Evolutionary conservation across 192 early-diverging fungal species (phyloP), one percentile per base, ranked within the genome.

Genomic region (Tieghemiomyces parasiticus): DNA sequence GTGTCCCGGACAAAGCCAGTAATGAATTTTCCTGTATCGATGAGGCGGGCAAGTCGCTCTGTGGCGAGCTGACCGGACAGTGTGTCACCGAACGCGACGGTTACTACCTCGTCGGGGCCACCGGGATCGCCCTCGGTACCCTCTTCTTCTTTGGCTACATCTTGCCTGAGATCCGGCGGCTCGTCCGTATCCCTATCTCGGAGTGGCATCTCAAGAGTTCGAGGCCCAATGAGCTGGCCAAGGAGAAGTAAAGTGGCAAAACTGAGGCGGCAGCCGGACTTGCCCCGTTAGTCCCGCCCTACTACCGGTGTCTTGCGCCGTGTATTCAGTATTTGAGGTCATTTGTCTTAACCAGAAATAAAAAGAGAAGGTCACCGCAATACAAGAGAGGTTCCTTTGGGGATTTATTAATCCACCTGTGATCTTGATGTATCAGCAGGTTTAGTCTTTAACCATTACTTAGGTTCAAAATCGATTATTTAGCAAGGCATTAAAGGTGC

Each of bases 51-150:
- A 84, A 83, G 56, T 44, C 66, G 6, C 58, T 71, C 10, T 96
- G 93, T 65, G 65, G 61, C 22, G 66, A 64, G 22, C 53, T 82
- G 3, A 81, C 79, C 46, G 91, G 91, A 16, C 55, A 60, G 2
- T 97, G 94, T 71, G 51, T 72, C 6, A 67, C 82, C 33, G 56
- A 67, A 30, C 81, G 73, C 60, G 94, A 97, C 66, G 94, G 94
- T 1, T 97, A 94, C 70, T 95, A 90, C 62, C 68, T 79, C 65
- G 90, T 90, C 22, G 81, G 82, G 13, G 70, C 77, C 0, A 63
- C 74, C 6, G 92, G 87, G 61, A 73, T 91, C 0, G n/a, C 84
- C 6, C n/a, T 89, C 45, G 87, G 90, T 22, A 51, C 75, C n/a
- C 25, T 73, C 1, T 32, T 85, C 49, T 77, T 84, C 32, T 49